A percentile compares a stretch with the other conserved stretches of the same genome.
Evolutionary conservation across 768 basidiomycete genomes (phyloP).

Genomic region (Atractiella rhizophila): DNA sequence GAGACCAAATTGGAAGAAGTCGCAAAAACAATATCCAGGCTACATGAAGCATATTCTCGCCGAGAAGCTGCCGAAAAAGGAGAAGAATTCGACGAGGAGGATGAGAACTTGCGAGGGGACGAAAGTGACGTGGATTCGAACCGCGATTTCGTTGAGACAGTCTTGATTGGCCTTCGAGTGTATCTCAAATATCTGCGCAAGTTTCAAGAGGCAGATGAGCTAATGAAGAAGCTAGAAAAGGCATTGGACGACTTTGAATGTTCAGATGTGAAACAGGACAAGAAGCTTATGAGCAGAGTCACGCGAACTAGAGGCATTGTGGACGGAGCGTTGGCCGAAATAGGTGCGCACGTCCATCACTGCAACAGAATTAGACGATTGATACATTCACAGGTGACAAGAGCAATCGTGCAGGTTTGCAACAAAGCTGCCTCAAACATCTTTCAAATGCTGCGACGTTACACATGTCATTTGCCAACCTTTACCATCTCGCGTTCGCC

Average conservation of each 20-base stretch:
- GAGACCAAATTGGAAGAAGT: constrained; percentile 30
- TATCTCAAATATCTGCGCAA: constrained; percentile 1
- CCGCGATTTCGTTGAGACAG: neutral
- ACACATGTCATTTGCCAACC: constrained; percentile 22
- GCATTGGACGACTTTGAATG: too few relatives aligned
- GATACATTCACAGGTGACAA: constrained; percentile 30
- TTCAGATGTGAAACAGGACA: too few relatives aligned
- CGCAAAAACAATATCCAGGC: constrained; percentile 13
- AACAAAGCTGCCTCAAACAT: constrained; percentile 34
- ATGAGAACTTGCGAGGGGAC: neutral
- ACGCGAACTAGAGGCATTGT: too few relatives aligned
- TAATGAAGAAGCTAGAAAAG: too few relatives aligned
- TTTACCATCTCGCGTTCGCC: constrained; percentile 60
- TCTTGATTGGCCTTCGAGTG: neutral
- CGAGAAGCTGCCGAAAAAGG: constrained; percentile 10
- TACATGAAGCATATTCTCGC: constrained; percentile 17
- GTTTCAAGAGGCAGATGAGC: too few relatives aligned
- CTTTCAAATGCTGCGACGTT: constrained; percentile 20
- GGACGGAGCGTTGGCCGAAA: too few relatives aligned
- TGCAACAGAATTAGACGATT: neutral
- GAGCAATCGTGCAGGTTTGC: constrained; percentile 32
- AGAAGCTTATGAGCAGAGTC: too few relatives aligned
- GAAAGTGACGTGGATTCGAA: neutral
- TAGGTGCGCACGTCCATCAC: neutral
- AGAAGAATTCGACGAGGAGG: constrained; percentile 3